phyloP scores from a whole-genome alignment of 2,329 filamentous ascomycete species.

The Talaromyces marneffei region DNA sequence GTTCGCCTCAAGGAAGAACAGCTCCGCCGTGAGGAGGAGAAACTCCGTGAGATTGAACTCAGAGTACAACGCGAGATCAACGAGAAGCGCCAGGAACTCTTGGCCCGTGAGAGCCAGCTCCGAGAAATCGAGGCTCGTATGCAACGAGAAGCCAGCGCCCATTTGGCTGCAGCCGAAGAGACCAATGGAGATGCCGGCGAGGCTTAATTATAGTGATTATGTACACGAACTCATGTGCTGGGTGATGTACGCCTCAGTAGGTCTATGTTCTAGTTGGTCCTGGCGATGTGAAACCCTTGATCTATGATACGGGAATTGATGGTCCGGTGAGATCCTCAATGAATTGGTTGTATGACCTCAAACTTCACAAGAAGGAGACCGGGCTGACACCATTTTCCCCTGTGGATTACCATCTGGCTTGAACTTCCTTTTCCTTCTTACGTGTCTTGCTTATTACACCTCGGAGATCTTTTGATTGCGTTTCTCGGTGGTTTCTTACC shows the following conservation, averaged over 20 bases:
- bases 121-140: conserved; percentile 98
- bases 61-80: conserved; percentile 99
- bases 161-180: conserved; percentile 22
- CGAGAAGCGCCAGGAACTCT: conserved; percentile 96
- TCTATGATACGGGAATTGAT: conserved; percentile 12
- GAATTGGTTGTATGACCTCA: conserved; percentile 12
- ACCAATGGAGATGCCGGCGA: conserved; percentile 30
- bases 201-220: conserved; percentile 24
- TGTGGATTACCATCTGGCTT: conserved; percentile 12
- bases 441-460: conserved; percentile 16
- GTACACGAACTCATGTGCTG: conserved; percentile 11
- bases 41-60: conserved; percentile 97
- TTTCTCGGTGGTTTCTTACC: conserved; percentile 20
- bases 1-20: conserved; percentile 99
- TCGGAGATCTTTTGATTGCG: conserved; percentile 16
- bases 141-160: conserved; percentile 69
- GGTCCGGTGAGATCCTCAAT: background rate
- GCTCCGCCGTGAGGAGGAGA: conserved; percentile 97
- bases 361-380: conserved; percentile 13
- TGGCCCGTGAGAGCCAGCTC: conserved; percentile 96
- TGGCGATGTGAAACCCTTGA: conserved; percentile 18
- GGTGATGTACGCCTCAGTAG: background rate
- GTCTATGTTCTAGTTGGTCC: background rate
- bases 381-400: conserved; percentile 6
- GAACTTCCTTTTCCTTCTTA: conserved; percentile 17